Base-by-base conservation (phyloP, 2,329 filamentous ascomycete genomes). In the Coleophoma crateriformis region DNA sequence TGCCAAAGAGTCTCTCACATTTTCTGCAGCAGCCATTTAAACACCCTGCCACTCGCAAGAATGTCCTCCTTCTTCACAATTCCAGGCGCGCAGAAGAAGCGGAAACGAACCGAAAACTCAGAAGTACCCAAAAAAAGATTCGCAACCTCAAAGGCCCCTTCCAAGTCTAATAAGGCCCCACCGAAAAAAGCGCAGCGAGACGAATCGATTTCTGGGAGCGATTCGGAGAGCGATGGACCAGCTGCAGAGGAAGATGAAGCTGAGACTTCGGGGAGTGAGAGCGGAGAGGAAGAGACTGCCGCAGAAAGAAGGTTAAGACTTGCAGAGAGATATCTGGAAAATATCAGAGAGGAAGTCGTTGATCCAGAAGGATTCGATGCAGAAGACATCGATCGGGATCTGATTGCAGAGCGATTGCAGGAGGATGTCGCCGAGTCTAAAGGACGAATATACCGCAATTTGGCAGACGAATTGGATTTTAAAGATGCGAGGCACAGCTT, bases 1-100 rank as follows among this genome's bases (percentile, higher is more conserved):
- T 44, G n/a, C 15, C 20, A 27, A n/a, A n/a, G 13, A 27, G 13
- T 32, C 15, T n/a, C 19, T 33, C 20, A 33, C 22, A 44, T 14
- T 33, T 14, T 44, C n/a, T 7, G 27, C 41, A 27, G 20, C 41
- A 27, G 41, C 20, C 20, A 27, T 44, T 44, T 32, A 20, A n/a
- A 19, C 45, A 44, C n/a, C 41, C 34, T 20, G 33, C 43, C 14
- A 22, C 47, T 45, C 34, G 42, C 44, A 44, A 55, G 27, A 22
- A 95, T 95, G 91, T 95, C 92, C 63, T 96, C 91, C 37, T 99
- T 97, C 71, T 99, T 99, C 71, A 96, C 91, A 46, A 75, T 86
- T 37, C 90, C 94, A 6, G 87, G 87, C 38, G 86, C 87, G 46
- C 87, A 92, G 64, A 89, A 88, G 73, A 97, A 97, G 78, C 79